These are phyloP conservation scores for Pleurotus tuber-regium DNA, from an alignment of 768 basidiomycete genomes.

Conservation along the genomic window DNA sequence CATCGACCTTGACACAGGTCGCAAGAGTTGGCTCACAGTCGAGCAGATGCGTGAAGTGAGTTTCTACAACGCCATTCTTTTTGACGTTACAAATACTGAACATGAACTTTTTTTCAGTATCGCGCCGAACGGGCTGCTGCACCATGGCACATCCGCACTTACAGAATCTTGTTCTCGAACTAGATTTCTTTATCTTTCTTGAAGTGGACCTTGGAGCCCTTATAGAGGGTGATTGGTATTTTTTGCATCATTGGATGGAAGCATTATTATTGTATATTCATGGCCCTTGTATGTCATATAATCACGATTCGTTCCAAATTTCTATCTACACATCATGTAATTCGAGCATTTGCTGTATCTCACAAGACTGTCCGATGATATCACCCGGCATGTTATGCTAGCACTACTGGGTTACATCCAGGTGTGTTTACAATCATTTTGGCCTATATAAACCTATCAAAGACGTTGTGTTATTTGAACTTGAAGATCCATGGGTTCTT, in stretches of 20 bases:
- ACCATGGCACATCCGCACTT: slow-evolving; percentile 34
- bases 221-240: not conserved
- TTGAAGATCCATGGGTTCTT: no score
- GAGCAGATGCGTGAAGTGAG: slow-evolving; percentile 40
- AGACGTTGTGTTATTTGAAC: no score
- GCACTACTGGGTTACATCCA: no score
- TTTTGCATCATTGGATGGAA: not conserved
- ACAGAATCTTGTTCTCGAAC: slow-evolving; percentile 39
- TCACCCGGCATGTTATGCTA: no score
- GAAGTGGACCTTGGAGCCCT: not conserved
- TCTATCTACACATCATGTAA: not conserved
- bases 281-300: not conserved
- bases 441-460: no score
- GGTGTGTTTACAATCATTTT: no score
- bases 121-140: slow-evolving; percentile 37
- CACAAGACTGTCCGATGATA: no score
- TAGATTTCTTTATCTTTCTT: slow-evolving; percentile 16
- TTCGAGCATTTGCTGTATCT: not conserved
- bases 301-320: not conserved
- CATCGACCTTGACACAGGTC: slow-evolving; percentile 43
- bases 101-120: slow-evolving; percentile 22
- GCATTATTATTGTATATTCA: not conserved
- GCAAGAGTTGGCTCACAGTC: slow-evolving; percentile 45
- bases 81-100: not conserved
- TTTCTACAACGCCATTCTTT: not conserved